Evolutionary conservation across 1,139 yeast species (phyloP), one percentile per base, ranked within the genome.

Genomic region (Taphrina betulina): DNA sequence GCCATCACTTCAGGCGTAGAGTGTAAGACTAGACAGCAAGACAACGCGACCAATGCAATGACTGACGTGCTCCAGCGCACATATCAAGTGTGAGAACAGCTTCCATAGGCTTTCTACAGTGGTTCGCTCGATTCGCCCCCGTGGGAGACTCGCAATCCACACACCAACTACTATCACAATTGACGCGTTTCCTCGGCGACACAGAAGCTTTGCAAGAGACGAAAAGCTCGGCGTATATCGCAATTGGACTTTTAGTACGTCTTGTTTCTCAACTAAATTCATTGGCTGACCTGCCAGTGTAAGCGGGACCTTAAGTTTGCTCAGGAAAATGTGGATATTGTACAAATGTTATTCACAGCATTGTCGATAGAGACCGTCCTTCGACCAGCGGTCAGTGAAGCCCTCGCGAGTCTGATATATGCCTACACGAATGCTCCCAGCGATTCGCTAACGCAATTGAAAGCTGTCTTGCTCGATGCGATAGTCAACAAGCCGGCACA

Each of bases 261-360:
- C 5, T 10, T 12, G 2, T 12, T n/a, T 2, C n/a, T 8, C 2
- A 23, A 10, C 12, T 12, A 10, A 2, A 4, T 10, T 7, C 3
- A 10, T 19, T 8, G 12, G 26, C 14, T 10, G 3, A 12, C 10
- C 14, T 35, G n/a, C 4, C 24, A 36, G 52, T 45, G 52, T 14
- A 48, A 75, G 55, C 73, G 79, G 19, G 75, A 77, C 28, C 76
- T 81, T 0, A 66, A 67, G 0, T 68, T 81, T 16, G 67, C 83
- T 7, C 44, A 45, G 14, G 42, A 71, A 8, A 81, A 82, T 62
- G 68, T 82, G 43, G 68, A 77, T 0, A 79, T 78, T 61, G 68
- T 88, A 53, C 79, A 78, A 48, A 88, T 88, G 64, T 69, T 92
- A 28, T 81, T 90, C 62, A 81, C 82, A 42, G 82, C 94, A n/a